Evolutionary conservation across 495 filamentous ascomycete genomes (phyloP).

Genomic region (Aspergillus affinis): DNA sequence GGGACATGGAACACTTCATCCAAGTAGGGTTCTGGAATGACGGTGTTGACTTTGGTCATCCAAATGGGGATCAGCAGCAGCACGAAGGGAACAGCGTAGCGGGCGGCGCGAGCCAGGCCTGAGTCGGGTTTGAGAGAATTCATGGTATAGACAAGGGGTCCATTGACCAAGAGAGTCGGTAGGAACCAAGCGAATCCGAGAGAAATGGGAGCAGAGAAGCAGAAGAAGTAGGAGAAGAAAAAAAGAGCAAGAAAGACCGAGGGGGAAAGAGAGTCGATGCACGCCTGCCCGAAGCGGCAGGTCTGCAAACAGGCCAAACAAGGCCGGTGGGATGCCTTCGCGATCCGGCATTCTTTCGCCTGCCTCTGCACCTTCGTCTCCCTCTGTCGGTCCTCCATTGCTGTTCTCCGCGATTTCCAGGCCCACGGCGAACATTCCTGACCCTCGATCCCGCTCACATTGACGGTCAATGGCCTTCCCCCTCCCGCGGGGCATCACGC

Average conservation of each 20-base stretch:
- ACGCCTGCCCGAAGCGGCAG: background rate
- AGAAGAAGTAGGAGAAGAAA: background rate
- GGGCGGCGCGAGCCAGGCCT: slow-evolving; percentile 39
- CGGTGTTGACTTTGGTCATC: slow-evolving; percentile 38
- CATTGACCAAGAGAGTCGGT: slow-evolving; percentile 14
- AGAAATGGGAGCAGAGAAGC: background rate
- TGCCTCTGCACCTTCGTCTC: background rate
- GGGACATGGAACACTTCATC: slow-evolving; percentile 96
- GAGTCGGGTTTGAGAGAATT: slow-evolving; percentile 34
- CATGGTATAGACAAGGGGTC: slow-evolving; percentile 29
- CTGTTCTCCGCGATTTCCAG: background rate
- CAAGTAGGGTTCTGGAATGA: slow-evolving; percentile 78
- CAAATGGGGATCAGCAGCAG: slow-evolving; percentile 40
- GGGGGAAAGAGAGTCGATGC: background rate
- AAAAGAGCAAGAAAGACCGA: background rate
- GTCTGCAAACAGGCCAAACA: slow-evolving; percentile 36
- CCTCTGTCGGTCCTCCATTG: background rate
- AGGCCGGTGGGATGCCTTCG: background rate
- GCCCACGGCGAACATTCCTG: background rate
- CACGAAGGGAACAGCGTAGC: slow-evolving; percentile 44
- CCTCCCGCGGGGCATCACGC: slow-evolving; percentile 77
- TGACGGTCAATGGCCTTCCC: slow-evolving; percentile 71
- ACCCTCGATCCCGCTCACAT: background rate
- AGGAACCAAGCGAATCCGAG: slow-evolving; percentile 2
- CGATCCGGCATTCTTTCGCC: background rate